Evolutionary conservation across 2,329 filamentous ascomycete species (phyloP).

Genomic region (Penicillium sp.): DNA sequence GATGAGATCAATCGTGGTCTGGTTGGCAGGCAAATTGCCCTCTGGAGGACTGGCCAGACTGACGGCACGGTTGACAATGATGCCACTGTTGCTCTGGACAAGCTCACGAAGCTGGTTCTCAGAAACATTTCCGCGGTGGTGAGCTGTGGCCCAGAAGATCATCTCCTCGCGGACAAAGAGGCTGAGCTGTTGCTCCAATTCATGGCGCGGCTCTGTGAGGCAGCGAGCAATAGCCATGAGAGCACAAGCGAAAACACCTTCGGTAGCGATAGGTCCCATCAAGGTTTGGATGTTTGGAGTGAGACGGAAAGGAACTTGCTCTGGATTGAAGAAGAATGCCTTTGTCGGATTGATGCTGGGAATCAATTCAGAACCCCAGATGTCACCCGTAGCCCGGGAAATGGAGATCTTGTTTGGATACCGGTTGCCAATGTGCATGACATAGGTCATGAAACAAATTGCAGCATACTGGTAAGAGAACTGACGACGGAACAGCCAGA

Average conservation of each 20-base stretch:
- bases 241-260: conserved; percentile 91
- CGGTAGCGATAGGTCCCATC: conserved; percentile 92
- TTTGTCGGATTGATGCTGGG: conserved; percentile 80
- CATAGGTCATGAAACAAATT: conserved; percentile 97
- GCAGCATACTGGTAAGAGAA: conserved; percentile 95
- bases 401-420: conserved; percentile 96
- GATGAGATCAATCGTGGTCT: conserved; percentile 93
- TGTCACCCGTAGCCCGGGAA: conserved; percentile 78
- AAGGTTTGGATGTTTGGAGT: conserved; percentile 94
- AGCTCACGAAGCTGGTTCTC: conserved; percentile 71
- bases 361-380: conserved; percentile 94
- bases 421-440: conserved; percentile 93
- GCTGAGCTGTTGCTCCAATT: conserved; percentile 90
- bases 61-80: conserved; percentile 85
- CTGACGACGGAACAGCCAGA: conserved; percentile 97
- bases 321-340: conserved; percentile 89
- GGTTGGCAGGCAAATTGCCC: conserved; percentile 82
- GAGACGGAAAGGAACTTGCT: conserved; percentile 93
- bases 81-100: conserved; percentile 81
- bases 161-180: conserved; percentile 98
- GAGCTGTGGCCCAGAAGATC: conserved; percentile 89
- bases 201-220: conserved; percentile 73
- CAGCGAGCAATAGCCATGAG: conserved; percentile 96
- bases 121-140: conserved; percentile 62
- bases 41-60: conserved; percentile 74